These are phyloP conservation scores for Erythrophleum ivorense DNA, from an alignment of 331 rosid genomes.

Conservation along the genomic window DNA sequence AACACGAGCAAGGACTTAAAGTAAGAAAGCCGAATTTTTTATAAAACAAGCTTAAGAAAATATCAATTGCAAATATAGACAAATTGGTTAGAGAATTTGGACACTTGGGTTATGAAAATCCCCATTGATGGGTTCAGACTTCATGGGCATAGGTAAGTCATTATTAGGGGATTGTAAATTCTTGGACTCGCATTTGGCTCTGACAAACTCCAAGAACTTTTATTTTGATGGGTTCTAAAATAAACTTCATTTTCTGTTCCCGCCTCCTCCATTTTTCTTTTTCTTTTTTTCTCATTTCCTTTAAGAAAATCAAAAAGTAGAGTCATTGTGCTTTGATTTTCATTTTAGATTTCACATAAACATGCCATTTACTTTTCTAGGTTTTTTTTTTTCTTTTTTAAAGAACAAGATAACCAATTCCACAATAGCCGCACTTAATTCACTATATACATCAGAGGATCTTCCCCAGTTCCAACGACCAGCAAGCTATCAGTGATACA, in stretches of 20 bases:
- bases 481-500: not conserved
- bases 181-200: slow-evolving; percentile 2
- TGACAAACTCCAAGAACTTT: not conserved
- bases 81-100: not conserved
- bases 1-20: not conserved
- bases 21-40: not conserved
- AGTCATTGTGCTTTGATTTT: not conserved
- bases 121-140: not conserved
- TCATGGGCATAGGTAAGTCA: not conserved
- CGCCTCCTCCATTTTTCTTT: not conserved
- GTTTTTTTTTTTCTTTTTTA: not conserved
- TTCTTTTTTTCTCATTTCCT: not conserved
- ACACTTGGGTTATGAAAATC: not conserved
- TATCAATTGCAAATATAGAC: not conserved
- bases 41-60: slow-evolving; percentile 14
- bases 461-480: not conserved
- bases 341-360: not conserved
- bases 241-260: not conserved
- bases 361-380: not conserved
- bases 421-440: not conserved
- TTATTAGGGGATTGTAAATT: not conserved
- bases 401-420: not conserved
- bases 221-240: not conserved
- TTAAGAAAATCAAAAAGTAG: not conserved
- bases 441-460: not conserved